Evolutionary conservation across 2,329 filamentous ascomycete species (phyloP).

Genomic region (Chalara sp.): DNA sequence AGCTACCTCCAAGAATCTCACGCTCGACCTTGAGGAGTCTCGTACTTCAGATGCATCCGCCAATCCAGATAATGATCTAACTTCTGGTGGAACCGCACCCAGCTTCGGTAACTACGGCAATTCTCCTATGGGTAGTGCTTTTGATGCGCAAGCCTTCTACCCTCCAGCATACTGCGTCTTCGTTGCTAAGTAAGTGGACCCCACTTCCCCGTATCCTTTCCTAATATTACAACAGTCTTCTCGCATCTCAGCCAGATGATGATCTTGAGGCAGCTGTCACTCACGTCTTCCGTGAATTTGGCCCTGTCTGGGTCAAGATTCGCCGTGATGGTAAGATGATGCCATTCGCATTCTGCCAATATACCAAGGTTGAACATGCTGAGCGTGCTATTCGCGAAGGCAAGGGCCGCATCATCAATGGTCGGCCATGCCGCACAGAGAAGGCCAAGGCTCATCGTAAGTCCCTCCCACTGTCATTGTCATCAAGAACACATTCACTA

Average conservation of each 20-base stretch:
- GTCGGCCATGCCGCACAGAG: slow-evolving; percentile 53
- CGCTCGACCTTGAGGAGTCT: slow-evolving; percentile 10
- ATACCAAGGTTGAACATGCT: slow-evolving; percentile 44
- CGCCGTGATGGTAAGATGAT: slow-evolving; percentile 51
- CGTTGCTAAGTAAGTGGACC: slow-evolving; percentile 53
- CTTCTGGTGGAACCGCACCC: no score
- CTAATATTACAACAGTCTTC: slow-evolving; percentile 35
- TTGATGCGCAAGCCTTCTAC: slow-evolving; percentile 23
- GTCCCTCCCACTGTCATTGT: slow-evolving; percentile 16
- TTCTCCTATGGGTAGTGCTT: background rate
- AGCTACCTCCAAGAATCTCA: slow-evolving; percentile 10
- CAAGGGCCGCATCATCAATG: slow-evolving; percentile 42
- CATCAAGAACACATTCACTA: background rate
- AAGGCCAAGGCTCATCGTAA: slow-evolving; percentile 52
- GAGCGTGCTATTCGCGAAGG: slow-evolving; percentile 39
- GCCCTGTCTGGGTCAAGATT: slow-evolving; percentile 56
- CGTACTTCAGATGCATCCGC: no score
- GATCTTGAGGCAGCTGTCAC: slow-evolving; percentile 47
- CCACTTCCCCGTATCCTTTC: background rate
- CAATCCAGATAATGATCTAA: slow-evolving; percentile 8
- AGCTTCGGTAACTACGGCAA: no score
- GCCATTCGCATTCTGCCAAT: slow-evolving; percentile 61
- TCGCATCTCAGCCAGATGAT: slow-evolving; percentile 41
- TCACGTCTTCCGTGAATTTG: slow-evolving; percentile 45
- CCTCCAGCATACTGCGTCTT: slow-evolving; percentile 54